Conservation (phyloP, 1,284 basidiomycete species). For the Moniliella sp. region DNA sequence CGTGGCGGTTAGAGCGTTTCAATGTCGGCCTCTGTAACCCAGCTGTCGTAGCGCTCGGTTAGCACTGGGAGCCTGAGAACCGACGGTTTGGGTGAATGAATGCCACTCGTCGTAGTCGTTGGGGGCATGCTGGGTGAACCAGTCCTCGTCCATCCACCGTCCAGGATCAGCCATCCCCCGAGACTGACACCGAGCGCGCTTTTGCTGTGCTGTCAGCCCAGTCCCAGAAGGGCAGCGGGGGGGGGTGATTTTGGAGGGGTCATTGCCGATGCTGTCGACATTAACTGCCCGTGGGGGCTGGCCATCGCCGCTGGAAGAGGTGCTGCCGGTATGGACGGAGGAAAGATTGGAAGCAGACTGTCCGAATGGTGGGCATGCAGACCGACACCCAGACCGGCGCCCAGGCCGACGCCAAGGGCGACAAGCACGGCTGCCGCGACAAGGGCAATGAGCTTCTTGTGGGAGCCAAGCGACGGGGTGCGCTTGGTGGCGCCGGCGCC, state of each 20-base stretch:
- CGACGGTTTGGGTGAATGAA: slow-evolving; percentile 23
- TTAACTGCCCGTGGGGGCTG: too few species aligned
- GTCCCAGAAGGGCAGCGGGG: slow-evolving; percentile 13
- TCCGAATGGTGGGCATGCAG: too few species aligned
- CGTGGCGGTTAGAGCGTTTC: slow-evolving; percentile 20
- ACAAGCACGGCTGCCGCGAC: too few species aligned
- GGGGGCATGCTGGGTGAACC: slow-evolving; percentile 31
- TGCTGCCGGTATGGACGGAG: too few species aligned
- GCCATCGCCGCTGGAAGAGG: too few species aligned
- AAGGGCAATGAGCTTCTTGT: too few species aligned
- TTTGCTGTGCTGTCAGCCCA: slow-evolving; percentile 17
- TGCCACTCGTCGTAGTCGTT: slow-evolving; percentile 34
- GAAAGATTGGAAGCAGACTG: too few species aligned
- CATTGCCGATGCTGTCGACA: background rate
- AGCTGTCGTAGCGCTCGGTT: slow-evolving; percentile 30
- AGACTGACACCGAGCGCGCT: slow-evolving; percentile 23
- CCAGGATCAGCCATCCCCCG: slow-evolving; percentile 29
- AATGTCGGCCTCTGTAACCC: slow-evolving; percentile 35
- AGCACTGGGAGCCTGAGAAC: slow-evolving; percentile 11
- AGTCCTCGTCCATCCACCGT: slow-evolving; percentile 36
- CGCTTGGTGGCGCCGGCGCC: too few species aligned
- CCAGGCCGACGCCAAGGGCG: too few species aligned
- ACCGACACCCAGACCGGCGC: too few species aligned
- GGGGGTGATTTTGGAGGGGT: background rate
- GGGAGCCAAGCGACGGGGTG: too few species aligned